A percentile compares a stretch with the other conserved stretches of the same genome.
Conservation (phyloP, 768 basidiomycete genomes). For the Mycena indigotica region DNA sequence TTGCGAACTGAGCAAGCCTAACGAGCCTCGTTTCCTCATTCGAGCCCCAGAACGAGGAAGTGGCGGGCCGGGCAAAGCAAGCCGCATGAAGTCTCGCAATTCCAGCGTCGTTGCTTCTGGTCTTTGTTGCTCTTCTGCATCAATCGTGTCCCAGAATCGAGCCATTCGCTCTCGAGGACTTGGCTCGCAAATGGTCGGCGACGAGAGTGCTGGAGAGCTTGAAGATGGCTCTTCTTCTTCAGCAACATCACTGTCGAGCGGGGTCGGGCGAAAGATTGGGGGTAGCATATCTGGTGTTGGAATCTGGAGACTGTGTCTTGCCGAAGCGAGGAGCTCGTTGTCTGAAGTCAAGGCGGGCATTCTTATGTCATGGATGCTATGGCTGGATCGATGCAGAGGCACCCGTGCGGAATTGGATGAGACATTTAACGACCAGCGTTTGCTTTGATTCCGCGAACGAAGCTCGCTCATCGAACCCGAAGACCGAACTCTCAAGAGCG, state of each 20-base stretch:
- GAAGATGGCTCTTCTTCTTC: slow-evolving; percentile 8
- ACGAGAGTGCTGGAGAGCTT: slow-evolving; percentile 8
- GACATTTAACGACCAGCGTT: slow-evolving; percentile 15
- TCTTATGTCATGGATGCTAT: slow-evolving; percentile 1
- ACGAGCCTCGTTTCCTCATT: slow-evolving; percentile 32
- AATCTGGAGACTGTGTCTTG: slow-evolving; percentile 15
- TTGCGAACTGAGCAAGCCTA: slow-evolving; percentile 11
- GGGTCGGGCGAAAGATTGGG: slow-evolving; percentile 23
- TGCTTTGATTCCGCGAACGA: slow-evolving; percentile 2
- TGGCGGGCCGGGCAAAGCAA: slow-evolving; percentile 19
- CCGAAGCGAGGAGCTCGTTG: background rate
- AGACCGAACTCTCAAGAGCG: slow-evolving; percentile 8
- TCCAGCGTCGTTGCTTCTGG: slow-evolving; percentile 10
- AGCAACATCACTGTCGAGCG: slow-evolving; percentile 10
- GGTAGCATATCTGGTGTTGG: slow-evolving; percentile 17
- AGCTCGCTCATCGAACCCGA: slow-evolving; percentile 20
- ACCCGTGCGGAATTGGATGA: slow-evolving; percentile 4
- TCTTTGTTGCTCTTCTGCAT: slow-evolving; percentile 32
- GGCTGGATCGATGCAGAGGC: background rate
- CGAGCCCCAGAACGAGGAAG: slow-evolving; percentile 32
- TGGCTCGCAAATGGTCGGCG: slow-evolving; percentile 20
- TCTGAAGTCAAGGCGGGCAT: slow-evolving; percentile 13
- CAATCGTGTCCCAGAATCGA: slow-evolving; percentile 50
- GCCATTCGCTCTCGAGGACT: slow-evolving; percentile 31
- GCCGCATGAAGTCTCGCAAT: slow-evolving; percentile 20